phyloP scores from a whole-genome alignment of 768 basidiomycete species.

The Hericium alpestre region DNA sequence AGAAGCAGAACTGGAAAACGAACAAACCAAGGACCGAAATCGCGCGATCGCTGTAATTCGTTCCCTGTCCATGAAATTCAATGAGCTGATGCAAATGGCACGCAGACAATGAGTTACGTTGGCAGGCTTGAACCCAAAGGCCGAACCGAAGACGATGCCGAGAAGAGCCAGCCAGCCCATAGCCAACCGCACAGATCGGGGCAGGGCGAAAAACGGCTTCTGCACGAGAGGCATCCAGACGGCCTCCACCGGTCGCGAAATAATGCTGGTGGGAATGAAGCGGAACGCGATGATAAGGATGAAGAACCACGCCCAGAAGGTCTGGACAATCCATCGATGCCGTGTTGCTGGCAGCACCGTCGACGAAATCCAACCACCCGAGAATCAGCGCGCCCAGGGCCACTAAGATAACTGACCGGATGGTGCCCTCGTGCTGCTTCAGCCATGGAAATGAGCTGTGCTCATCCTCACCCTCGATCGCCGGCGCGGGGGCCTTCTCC shows the following conservation, averaged over 20 bases:
- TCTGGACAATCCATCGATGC: slow-evolving; percentile 76
- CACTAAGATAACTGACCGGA: slow-evolving; percentile 31
- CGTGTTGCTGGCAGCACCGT: slow-evolving; percentile 60
- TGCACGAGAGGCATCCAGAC: slow-evolving; percentile 60
- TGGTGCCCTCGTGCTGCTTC: slow-evolving; percentile 7
- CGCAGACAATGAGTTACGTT: slow-evolving; percentile 27
- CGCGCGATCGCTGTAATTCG: slow-evolving; percentile 67
- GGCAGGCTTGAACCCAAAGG: slow-evolving; percentile 66
- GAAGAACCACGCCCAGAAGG: slow-evolving; percentile 77
- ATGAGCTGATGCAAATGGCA: neutral
- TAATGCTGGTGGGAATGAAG: slow-evolving; percentile 64
- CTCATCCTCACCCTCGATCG: slow-evolving; percentile 5
- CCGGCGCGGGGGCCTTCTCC: slow-evolving; percentile 5
- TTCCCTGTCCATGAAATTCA: slow-evolving; percentile 28
- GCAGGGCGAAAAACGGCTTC: slow-evolving; percentile 56
- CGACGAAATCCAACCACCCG: slow-evolving; percentile 72
- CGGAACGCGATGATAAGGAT: slow-evolving; percentile 72
- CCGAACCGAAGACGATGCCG: slow-evolving; percentile 74
- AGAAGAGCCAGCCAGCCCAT: slow-evolving; percentile 72
- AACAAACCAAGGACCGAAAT: slow-evolving; percentile 74
- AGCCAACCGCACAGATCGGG: slow-evolving; percentile 40
- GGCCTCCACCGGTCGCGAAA: slow-evolving; percentile 61
- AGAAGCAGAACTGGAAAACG: slow-evolving; percentile 73
- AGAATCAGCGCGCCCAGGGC: slow-evolving; percentile 52
- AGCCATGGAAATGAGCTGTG: slow-evolving; percentile 10